Evolutionary conservation across 1,139 yeast species (phyloP).

Genomic region (Blastobotrys serpentis): DNA sequence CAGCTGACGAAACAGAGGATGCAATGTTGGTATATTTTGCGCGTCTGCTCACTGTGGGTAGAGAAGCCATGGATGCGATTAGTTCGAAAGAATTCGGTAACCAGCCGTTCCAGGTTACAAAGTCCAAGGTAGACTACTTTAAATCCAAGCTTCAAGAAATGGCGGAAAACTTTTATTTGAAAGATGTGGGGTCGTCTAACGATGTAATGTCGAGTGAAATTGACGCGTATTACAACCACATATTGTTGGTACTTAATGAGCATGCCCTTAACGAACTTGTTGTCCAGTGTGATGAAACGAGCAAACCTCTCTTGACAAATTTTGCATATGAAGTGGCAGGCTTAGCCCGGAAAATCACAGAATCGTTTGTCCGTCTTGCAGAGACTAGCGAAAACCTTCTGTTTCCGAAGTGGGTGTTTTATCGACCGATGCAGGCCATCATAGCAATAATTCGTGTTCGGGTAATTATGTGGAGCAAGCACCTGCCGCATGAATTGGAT

Average conservation of each 20-base stretch:
- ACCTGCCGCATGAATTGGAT: conserved; percentile 21
- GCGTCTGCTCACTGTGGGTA: conserved; percentile 1
- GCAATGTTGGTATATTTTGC: background rate
- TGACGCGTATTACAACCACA: conserved; percentile 11
- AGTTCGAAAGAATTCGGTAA: background rate
- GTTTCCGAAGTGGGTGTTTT: conserved; percentile 55
- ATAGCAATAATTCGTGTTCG: conserved; percentile 33
- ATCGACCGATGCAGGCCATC: conserved; percentile 56
- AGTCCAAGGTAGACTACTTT: background rate
- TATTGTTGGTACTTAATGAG: conserved; percentile 12
- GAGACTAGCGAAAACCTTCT: conserved; percentile 38
- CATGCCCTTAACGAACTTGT: conserved; percentile 12
- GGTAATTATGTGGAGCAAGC: conserved; percentile 22
- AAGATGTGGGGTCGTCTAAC: background rate
- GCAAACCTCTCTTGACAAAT: conserved; percentile 8
- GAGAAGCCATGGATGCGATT: conserved; percentile 2
- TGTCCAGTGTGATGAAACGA: conserved; percentile 3
- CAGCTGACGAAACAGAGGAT: background rate
- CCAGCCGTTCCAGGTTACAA: conserved; percentile 7
- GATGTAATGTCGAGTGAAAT: background rate
- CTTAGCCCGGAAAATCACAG: conserved; percentile 39
- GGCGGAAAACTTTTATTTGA: background rate
- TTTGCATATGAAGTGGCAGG: conserved; percentile 7
- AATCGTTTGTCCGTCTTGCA: conserved; percentile 42
- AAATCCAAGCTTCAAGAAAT: background rate